Evolutionary conservation across 2,329 filamentous ascomycete genomes (phyloP), one percentile per base, ranked within the genome.

Genomic region (Pestalotiopsis sp.): DNA sequence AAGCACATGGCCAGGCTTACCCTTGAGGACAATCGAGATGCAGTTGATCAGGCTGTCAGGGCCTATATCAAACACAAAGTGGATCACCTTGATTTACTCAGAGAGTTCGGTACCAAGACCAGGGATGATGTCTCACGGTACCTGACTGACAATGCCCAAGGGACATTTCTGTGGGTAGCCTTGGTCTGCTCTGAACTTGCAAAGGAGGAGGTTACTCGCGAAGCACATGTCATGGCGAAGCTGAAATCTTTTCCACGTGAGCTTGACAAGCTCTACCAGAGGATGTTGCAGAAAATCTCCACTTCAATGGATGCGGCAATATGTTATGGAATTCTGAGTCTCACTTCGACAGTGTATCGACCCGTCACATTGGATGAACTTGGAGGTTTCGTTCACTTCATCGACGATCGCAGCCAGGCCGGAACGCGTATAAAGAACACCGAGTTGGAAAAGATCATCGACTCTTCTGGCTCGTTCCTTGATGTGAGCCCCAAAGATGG

Each of bases 141-240:
- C 49, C 38, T 69, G 12, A 25, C 31, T 2, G 4, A 9, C 0
- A 80, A 83, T 41, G 78, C 80, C 9, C 70, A 80, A 27, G 77
- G 72, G 14, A 84, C 81, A 0, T 83, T 83, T 67, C 80, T 85
- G 39, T 84, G 81, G 82, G 82, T 83, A 25, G 78, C 81, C 14
- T 76, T 83, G 56, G 80, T 82, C 9, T 81, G 75, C 67, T 67
- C 80, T 70, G 69, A 75, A 11, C 78, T 83, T 5, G 67, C 62
- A 36, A 67, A 74, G 1, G 66, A 72, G 3, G 13, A 67, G 7
- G 52, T 56, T 17, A 31, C 6, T 31, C 69, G 71, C 63, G 62
- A 75, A 7, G 62, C 66, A 12, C 57, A 62, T 39, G n/a, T 68
- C 12, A 12, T 31, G 20, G 6, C 17, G 0, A 61, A 38, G 27